Evolutionary conservation across 352 stramenopile genomes (phyloP), one percentile per base, ranked within the genome.

Genomic region (Thraustochytrium sp.): DNA sequence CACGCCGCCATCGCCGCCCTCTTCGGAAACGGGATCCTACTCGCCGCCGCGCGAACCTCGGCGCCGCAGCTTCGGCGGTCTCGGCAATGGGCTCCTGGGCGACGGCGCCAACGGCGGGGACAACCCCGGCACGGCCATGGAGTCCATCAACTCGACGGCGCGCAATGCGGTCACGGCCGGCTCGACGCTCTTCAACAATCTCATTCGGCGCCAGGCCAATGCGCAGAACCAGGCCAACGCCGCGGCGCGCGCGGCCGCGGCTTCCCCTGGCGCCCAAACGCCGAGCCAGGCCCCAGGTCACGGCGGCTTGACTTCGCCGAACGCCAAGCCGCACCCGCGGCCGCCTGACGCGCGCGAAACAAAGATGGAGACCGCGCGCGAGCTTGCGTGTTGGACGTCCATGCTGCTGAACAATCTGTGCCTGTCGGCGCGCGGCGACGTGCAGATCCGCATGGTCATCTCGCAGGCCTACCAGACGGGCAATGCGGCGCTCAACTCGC

Each of bases 401-500:
- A 80, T 80, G 68, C 51, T 80, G 42, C 34, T 80, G 46, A 23
- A 80, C 16, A 80, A 80, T 26, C 26, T 80, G 23, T 80, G 68
- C 42, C 16, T 80, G 11, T 65, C 48, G 9, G 53, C 48, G 23
- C 42, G 40, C 26, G 2, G 40, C 29, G 68, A 80, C 53, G 51
- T 80, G 23, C 68, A 80, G 38, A 80, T 80, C n/a, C 46, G 68
- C 46, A 80, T 80, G 68, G 68, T 80, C 34, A 80, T 80, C 29
- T 72, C 42, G 18, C 68, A 80, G 42, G 68, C 68, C 18, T 80
- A 80, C 38, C 34, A 80, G 51, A 80, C 23, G 16, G 40, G 68
- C 68, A 80, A 80, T 72, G 53, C 53, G 0, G 68, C 68, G 1
- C 46, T 80, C 16, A 42, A 34, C 2, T 34, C 48, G 16, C 48